Evolutionary conservation across 169 alveolate species (phyloP).

Genomic region (Babesia sp.): DNA sequence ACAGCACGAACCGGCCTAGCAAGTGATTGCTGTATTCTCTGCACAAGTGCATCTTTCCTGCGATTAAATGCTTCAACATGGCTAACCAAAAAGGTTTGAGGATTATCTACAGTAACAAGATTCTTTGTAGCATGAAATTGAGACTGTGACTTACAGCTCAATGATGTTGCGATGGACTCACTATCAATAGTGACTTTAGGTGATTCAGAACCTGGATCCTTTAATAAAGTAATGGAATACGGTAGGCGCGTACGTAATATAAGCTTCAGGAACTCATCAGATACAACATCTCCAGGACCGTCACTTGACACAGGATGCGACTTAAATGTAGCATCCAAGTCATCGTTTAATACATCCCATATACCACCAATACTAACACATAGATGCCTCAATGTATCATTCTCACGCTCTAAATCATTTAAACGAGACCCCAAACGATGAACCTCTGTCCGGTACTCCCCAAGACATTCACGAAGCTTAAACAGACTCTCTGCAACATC

Average conservation of each 20-base stretch:
- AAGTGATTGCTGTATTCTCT: slow-evolving; percentile 9
- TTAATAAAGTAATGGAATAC: neutral
- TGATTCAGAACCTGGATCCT: neutral
- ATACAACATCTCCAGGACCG: neutral
- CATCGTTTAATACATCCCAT: slow-evolving; percentile 46
- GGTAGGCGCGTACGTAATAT: neutral
- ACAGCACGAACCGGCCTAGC: neutral
- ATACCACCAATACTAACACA: slow-evolving; percentile 18
- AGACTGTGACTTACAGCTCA: neutral
- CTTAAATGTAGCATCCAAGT: neutral
- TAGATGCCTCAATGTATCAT: slow-evolving; percentile 21
- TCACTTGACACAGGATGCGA: neutral
- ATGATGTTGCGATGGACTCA: neutral
- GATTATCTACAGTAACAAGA: neutral
- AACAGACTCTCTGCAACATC: neutral
- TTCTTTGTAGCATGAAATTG: neutral
- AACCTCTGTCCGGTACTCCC: slow-evolving; percentile 42
- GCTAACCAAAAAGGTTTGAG: neutral
- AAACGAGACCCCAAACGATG: slow-evolving; percentile 12
- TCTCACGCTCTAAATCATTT: slow-evolving; percentile 21
- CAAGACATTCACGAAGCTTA: slow-evolving; percentile 43
- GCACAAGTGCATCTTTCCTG: slow-evolving; percentile 21
- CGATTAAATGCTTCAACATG: slow-evolving; percentile 41
- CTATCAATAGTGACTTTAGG: neutral
- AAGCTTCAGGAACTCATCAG: neutral